Evolutionary conservation across 371 early-diverging fungal genomes (phyloP).

Genomic region (Coemansia sp.): DNA sequence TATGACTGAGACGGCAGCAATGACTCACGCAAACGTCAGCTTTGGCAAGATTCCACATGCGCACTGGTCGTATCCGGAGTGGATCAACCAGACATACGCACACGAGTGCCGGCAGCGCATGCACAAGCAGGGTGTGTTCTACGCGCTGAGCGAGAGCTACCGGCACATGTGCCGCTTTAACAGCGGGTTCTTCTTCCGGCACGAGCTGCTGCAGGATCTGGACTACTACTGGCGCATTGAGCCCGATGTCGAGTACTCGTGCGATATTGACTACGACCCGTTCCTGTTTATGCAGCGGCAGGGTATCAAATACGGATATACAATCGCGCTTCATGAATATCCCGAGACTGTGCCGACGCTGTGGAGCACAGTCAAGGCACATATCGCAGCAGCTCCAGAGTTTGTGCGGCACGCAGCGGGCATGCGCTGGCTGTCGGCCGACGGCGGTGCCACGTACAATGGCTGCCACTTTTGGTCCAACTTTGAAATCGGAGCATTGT

Average conservation of each 20-base stretch:
- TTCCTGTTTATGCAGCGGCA: slow-evolving; percentile 62
- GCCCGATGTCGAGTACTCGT: slow-evolving; percentile 78
- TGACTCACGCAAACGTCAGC: slow-evolving; percentile 58
- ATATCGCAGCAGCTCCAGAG: slow-evolving; percentile 51
- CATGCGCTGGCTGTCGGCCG: slow-evolving; percentile 55
- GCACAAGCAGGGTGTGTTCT: slow-evolving; percentile 43
- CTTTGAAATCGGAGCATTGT: slow-evolving; percentile 89
- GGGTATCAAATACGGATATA: slow-evolving; percentile 64
- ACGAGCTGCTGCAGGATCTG: slow-evolving; percentile 66
- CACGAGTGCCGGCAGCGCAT: slow-evolving; percentile 42
- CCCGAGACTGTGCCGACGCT: slow-evolving; percentile 73
- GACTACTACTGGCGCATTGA: slow-evolving; percentile 92
- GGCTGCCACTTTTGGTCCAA: slow-evolving; percentile 96
- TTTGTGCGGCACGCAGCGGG: slow-evolving; percentile 44
- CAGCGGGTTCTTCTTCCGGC: slow-evolving; percentile 80
- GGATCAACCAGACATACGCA: slow-evolving; percentile 64
- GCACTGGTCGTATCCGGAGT: slow-evolving; percentile 82
- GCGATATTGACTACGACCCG: slow-evolving; percentile 78
- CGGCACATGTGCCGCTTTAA: slow-evolving; percentile 65
- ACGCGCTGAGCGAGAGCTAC: slow-evolving; percentile 62
- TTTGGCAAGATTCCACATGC: slow-evolving; percentile 68
- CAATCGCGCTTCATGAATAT: slow-evolving; percentile 74
- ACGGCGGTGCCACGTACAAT: slow-evolving; percentile 61
- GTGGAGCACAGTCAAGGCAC: slow-evolving; percentile 62
- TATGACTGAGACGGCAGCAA: slow-evolving; percentile 57